These are phyloP conservation scores for Entomortierella parvispora DNA, from an alignment of 192 early-diverging fungal species.

Conservation along the genomic window DNA sequence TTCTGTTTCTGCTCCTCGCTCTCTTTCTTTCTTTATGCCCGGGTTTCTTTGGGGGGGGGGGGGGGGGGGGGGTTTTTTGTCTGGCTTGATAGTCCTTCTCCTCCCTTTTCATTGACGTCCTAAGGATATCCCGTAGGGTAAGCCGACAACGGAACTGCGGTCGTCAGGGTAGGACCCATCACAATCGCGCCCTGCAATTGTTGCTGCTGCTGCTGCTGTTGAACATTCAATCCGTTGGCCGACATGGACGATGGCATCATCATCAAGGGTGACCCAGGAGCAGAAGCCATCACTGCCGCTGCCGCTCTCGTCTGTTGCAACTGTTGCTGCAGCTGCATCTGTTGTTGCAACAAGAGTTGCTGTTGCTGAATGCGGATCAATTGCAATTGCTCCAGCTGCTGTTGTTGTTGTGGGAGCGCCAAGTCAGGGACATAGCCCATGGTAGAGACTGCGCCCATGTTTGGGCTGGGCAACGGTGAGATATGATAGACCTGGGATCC, in stretches of 20 bases:
- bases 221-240: background rate
- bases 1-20: no score
- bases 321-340: slow-evolving; percentile 30
- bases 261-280: background rate
- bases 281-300: background rate
- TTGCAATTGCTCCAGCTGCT: slow-evolving; percentile 35
- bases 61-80: no score
- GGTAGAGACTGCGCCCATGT: background rate
- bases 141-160: background rate
- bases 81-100: no score
- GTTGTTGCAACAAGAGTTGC: slow-evolving; percentile 26
- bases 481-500: background rate
- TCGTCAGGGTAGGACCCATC: background rate
- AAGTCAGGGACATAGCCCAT: background rate
- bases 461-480: slow-evolving; percentile 28
- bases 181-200: background rate
- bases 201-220: background rate
- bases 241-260: background rate
- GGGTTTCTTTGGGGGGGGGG: no score
- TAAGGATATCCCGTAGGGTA: background rate
- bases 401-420: slow-evolving; percentile 16
- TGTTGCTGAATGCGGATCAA: slow-evolving; percentile 38
- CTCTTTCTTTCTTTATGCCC: no score
- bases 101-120: background rate
- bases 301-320: slow-evolving; percentile 12